These are phyloP conservation scores for Fagopyrum esculentum DNA, from an alignment of 148 eudicot genomes.

Conservation along the genomic window DNA sequence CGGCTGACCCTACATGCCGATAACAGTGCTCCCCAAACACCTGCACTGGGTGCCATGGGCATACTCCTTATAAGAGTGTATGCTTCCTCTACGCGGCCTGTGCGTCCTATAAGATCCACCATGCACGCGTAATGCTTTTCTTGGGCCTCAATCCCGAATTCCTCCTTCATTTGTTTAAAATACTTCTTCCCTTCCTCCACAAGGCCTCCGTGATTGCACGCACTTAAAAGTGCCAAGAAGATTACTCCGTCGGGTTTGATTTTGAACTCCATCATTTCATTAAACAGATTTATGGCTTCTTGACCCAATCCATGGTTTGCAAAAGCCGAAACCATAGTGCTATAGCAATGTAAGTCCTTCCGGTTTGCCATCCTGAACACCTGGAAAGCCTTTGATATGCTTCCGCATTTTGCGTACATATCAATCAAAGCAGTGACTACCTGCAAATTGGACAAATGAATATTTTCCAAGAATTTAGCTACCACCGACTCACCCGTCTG, in stretches of 20 bases:
- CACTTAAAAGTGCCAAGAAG: conserved; percentile 45
- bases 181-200: conserved; percentile 40
- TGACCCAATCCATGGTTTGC: conserved; percentile 53
- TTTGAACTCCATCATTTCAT: conserved; percentile 45
- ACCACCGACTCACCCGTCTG: conserved; percentile 37
- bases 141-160: conserved; percentile 33
- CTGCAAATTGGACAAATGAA: conserved; percentile 30
- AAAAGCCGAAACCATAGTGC: conserved; percentile 50
- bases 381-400: conserved; percentile 35
- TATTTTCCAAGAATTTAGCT: conserved; percentile 38
- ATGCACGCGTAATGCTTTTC: conserved; percentile 77
- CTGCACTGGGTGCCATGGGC: conserved; percentile 62
- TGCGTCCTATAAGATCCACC: conserved; percentile 64
- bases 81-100: conserved; percentile 60
- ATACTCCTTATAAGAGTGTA: conserved; percentile 40
- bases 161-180: conserved; percentile 35
- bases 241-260: conserved; percentile 46
- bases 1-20: conserved; percentile 45
- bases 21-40: conserved; percentile 58
- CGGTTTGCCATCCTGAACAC: conserved; percentile 42
- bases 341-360: conserved; percentile 55
- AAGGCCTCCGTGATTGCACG: conserved; percentile 53
- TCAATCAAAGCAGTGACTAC: conserved; percentile 45
- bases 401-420: conserved; percentile 61
- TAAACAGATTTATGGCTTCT: conserved; percentile 42